These are phyloP conservation scores for Cladosporium sp. DNA, from an alignment of 2,329 filamentous ascomycete species.

Conservation along the genomic window DNA sequence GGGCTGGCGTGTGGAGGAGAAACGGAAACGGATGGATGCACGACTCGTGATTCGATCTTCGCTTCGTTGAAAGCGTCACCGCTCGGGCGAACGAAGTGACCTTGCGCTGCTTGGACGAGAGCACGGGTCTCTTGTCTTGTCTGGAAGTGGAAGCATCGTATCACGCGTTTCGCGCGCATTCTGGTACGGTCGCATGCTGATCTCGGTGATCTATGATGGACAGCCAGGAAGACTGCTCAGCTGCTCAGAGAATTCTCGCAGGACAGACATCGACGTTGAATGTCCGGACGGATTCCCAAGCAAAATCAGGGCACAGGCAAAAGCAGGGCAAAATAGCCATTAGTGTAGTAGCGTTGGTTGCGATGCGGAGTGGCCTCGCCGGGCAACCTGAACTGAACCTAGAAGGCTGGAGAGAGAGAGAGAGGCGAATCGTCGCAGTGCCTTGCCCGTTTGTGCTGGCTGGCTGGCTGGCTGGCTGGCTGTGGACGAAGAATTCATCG, in stretches of 20 bases:
- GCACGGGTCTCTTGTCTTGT: conserved; percentile 9
- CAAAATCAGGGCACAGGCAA: neutral
- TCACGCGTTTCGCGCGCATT: neutral
- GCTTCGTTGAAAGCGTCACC: conserved; percentile 5
- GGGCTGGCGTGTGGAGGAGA: conserved; percentile 3
- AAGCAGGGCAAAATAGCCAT: neutral
- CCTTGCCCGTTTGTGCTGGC: neutral
- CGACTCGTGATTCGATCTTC: conserved; percentile 6
- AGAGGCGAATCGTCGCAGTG: neutral
- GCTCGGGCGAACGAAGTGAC: neutral
- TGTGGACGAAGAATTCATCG: neutral
- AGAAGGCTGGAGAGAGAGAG: neutral
- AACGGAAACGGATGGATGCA: neutral
- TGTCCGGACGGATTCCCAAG: neutral
- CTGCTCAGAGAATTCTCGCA: neutral
- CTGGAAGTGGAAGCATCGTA: neutral
- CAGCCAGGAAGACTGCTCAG: neutral
- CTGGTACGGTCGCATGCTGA: neutral
- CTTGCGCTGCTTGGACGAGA: neutral
- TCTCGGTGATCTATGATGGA: neutral
- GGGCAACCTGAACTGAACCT: conserved; percentile 8
- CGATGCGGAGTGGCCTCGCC: conserved; percentile 11
- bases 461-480: neutral
- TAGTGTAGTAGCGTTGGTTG: neutral
- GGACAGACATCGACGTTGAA: neutral